These are phyloP conservation scores for Candida frijolesensis DNA, from an alignment of 1,139 yeast genomes.

Conservation along the genomic window DNA sequence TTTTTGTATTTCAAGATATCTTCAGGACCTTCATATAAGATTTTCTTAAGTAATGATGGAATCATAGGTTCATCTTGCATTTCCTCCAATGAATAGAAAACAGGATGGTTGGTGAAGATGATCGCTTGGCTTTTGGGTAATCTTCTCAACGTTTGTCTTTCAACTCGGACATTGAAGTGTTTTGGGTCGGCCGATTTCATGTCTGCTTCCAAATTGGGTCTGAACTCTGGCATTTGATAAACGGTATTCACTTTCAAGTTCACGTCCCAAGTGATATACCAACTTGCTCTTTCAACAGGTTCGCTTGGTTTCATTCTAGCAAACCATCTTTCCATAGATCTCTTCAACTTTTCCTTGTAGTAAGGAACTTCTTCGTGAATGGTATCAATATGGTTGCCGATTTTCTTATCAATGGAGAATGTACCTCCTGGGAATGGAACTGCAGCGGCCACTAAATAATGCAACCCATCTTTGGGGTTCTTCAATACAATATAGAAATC, in stretches of 20 bases:
- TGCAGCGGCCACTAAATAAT: constrained; percentile 71
- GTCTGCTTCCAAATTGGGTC: constrained; percentile 30
- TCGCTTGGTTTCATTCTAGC: constrained; percentile 57
- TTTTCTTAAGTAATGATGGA: constrained; percentile 65
- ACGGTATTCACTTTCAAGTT: constrained; percentile 57
- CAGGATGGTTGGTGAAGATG: constrained; percentile 67
- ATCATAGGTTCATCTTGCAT: constrained; percentile 78
- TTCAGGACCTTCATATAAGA: constrained; percentile 67
- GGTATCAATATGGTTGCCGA: constrained; percentile 62
- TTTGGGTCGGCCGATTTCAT: constrained; percentile 40
- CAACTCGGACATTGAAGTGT: constrained; percentile 60
- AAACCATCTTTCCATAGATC: constrained; percentile 79
- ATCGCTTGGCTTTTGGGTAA: constrained; percentile 51
- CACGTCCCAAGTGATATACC: constrained; percentile 76
- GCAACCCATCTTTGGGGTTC: constrained; percentile 55
- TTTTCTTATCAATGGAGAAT: constrained; percentile 58
- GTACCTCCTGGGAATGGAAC: constrained; percentile 82
- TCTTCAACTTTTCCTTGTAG: constrained; percentile 63
- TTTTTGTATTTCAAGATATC: constrained; percentile 65
- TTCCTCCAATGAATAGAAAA: constrained; percentile 69
- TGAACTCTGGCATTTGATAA: constrained; percentile 46
- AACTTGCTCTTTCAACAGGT: constrained; percentile 74
- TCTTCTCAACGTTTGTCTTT: constrained; percentile 54
- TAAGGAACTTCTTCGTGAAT: constrained; percentile 77
- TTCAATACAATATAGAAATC: constrained; percentile 66